Evolutionary conservation across 2,329 filamentous ascomycete genomes (phyloP).

Genomic region (Colletotrichum camelliae): DNA sequence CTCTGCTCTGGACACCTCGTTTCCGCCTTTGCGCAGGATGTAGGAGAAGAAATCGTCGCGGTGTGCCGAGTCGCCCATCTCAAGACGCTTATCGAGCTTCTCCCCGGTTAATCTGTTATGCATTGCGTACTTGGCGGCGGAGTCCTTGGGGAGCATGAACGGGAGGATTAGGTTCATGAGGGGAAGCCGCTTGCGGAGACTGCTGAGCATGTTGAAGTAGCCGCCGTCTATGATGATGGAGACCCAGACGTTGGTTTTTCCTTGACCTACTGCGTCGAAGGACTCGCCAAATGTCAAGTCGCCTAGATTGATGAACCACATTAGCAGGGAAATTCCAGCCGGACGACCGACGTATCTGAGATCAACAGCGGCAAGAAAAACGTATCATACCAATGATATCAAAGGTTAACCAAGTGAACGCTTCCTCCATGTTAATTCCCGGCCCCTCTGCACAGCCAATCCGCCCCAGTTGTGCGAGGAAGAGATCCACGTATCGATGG

Average conservation of each 20-base stretch:
- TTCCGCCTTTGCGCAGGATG: not conserved
- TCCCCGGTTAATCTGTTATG: not conserved
- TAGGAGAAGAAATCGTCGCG: not conserved
- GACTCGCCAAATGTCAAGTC: not conserved
- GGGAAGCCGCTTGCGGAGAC: not conserved
- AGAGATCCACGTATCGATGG: not conserved
- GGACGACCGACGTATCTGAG: not conserved
- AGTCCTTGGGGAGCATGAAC: not conserved
- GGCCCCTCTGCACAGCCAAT: not conserved
- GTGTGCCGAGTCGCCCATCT: not conserved
- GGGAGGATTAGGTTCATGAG: not conserved
- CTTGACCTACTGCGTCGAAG: not conserved
- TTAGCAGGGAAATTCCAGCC: not conserved
- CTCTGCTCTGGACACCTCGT: not conserved
- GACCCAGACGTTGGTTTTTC: not conserved
- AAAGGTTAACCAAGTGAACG: not conserved
- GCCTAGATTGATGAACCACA: not conserved
- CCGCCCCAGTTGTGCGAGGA: not conserved
- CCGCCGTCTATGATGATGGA: not conserved
- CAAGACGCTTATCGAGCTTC: not conserved
- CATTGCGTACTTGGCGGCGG: not conserved
- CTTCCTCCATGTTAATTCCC: not conserved
- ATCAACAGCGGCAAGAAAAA: accelerated
- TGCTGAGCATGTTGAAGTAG: not conserved
- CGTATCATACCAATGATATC: not conserved